Conservation (phyloP, 2,329 filamentous ascomycete genomes). For the Sporothrix dimorphospora region DNA sequence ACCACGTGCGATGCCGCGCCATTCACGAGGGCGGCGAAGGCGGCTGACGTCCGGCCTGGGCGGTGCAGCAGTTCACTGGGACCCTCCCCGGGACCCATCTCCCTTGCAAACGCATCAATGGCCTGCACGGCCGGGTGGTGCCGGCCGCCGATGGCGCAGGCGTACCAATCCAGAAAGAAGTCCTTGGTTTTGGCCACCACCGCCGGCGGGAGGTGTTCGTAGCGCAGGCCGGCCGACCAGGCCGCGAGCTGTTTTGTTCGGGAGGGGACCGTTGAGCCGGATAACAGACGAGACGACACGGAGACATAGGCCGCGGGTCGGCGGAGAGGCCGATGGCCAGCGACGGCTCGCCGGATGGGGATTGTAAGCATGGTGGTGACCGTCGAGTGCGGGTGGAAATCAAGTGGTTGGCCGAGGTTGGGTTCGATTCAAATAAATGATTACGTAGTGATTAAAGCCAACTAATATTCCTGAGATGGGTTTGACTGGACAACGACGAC, state of each 20-base stretch:
- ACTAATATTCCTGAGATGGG: too few relatives aligned
- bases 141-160: conserved; percentile 17
- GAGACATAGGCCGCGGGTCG: too few relatives aligned
- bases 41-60: background rate
- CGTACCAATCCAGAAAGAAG: conserved; percentile 22
- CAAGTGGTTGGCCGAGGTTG: too few relatives aligned
- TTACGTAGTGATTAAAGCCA: too few relatives aligned
- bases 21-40: conserved; percentile 9
- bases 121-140: conserved; percentile 13
- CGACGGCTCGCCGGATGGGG: too few relatives aligned
- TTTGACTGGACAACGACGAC: too few relatives aligned
- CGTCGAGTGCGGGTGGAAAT: too few relatives aligned
- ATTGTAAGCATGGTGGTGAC: too few relatives aligned
- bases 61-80: background rate
- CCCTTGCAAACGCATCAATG: background rate
- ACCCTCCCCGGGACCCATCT: background rate
- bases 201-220: background rate
- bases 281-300: too few relatives aligned
- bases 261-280: background rate
- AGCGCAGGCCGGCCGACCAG: conserved; percentile 9
- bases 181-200: conserved; percentile 12
- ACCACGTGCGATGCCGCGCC: conserved; percentile 18
- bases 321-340: too few relatives aligned
- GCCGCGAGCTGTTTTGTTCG: conserved; percentile 9
- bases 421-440: too few relatives aligned